A percentile compares a stretch with the other conserved stretches of the same genome.
Evolutionary conservation across 345 rosid genomes (phyloP).

Genomic region (Anacardium occidentale): DNA sequence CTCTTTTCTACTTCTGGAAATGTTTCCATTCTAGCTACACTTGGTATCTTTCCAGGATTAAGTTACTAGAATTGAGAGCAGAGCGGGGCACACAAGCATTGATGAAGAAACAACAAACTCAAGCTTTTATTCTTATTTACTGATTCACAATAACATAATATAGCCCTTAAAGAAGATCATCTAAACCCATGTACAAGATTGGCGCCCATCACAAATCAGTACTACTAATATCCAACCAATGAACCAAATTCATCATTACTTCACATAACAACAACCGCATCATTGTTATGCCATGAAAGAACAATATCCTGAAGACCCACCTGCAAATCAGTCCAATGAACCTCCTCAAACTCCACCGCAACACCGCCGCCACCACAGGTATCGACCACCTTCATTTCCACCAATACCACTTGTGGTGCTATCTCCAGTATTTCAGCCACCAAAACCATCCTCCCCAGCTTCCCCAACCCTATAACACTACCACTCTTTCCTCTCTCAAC

Average conservation of each 20-base stretch:
- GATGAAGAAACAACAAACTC: background rate
- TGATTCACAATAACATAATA: slow-evolving; percentile 7
- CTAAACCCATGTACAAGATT: background rate
- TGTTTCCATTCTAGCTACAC: background rate
- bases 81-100: background rate
- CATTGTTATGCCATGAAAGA: slow-evolving; percentile 53
- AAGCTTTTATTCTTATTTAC: background rate
- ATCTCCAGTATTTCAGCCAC: slow-evolving; percentile 52
- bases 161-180: background rate
- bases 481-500: slow-evolving; percentile 59
- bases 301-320: slow-evolving; percentile 62
- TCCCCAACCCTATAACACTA: slow-evolving; percentile 53
- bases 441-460: slow-evolving; percentile 45
- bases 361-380: slow-evolving; percentile 35
- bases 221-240: background rate
- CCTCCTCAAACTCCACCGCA: slow-evolving; percentile 47
- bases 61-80: no score
- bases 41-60: no score
- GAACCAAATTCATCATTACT: background rate
- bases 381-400: slow-evolving; percentile 52
- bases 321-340: slow-evolving; percentile 61
- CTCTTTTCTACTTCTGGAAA: background rate
- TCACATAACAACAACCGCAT: slow-evolving; percentile 23
- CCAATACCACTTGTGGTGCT: slow-evolving; percentile 47
- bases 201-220: background rate